These are phyloP conservation scores for Herpetomonas muscarum DNA, from an alignment of 208 protist species.

Conservation along the genomic window DNA sequence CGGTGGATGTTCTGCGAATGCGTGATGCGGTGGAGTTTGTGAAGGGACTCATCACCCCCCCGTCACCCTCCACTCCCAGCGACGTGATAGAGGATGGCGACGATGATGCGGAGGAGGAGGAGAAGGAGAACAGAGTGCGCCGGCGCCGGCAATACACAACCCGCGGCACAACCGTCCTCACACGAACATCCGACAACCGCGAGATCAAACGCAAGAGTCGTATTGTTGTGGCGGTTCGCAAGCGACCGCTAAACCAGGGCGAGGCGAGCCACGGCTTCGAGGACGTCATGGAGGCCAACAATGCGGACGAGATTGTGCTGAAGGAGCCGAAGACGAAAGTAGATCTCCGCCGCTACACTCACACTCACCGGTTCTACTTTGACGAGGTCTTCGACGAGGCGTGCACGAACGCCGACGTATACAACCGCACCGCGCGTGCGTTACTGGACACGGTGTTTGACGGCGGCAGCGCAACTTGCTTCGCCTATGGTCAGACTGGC, in stretches of 20 bases:
- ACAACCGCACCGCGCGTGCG: constrained; percentile 70
- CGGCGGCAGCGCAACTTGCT: constrained; percentile 64
- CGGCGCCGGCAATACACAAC: constrained; percentile 35
- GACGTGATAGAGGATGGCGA: constrained; percentile 27
- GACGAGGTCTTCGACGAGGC: constrained; percentile 94
- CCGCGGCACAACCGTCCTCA: constrained; percentile 60
- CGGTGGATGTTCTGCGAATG: constrained; percentile 27
- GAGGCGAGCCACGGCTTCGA: constrained; percentile 54
- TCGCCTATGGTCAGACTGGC: constrained; percentile 91
- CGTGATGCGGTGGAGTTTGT: constrained; percentile 36
- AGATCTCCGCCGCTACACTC: constrained; percentile 94
- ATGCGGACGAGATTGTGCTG: constrained; percentile 60
- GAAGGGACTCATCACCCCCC: constrained; percentile 15
- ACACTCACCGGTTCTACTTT: constrained; percentile 95
- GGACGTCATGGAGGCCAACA: constrained; percentile 82
- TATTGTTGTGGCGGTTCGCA: constrained; percentile 85
- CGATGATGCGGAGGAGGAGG: constrained; percentile 4
- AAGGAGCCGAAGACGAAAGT: constrained; percentile 91
- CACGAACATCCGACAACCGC: constrained; percentile 17
- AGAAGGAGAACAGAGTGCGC: constrained; percentile 15
- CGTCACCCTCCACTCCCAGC: constrained; percentile 26
- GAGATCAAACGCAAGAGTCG: constrained; percentile 62
- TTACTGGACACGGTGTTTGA: constrained; percentile 69
- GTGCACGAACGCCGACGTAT: constrained; percentile 86
- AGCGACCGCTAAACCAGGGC: constrained; percentile 79